These are phyloP conservation scores for Fraxinus latifolia DNA, from an alignment of 305 asterid genomes.

Conservation along the genomic window DNA sequence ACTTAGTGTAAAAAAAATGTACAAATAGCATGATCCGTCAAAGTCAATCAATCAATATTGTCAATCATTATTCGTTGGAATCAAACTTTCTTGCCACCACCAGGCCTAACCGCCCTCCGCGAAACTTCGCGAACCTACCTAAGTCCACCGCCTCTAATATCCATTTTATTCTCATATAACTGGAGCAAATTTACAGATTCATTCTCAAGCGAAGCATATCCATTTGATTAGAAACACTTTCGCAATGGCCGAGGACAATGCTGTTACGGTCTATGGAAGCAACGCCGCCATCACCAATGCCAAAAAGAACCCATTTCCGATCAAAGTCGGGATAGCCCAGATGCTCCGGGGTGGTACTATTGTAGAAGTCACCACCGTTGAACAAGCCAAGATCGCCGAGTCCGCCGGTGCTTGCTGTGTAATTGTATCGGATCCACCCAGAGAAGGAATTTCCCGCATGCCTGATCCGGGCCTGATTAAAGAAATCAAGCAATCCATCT, in stretches of 20 bases:
- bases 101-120: conserved; percentile 16
- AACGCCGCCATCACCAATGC: conserved; percentile 60
- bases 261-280: conserved; percentile 66
- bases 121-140: conserved; percentile 48
- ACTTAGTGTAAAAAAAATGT: too few species aligned
- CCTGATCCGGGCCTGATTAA: conserved; percentile 67
- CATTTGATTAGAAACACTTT: conserved; percentile 18
- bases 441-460: conserved; percentile 66
- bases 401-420: conserved; percentile 80
- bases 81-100: conserved; percentile 33
- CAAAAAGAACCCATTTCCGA: conserved; percentile 58
- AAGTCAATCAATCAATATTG: too few species aligned
- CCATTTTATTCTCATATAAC: neutral
- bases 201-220: neutral
- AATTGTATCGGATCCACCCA: conserved; percentile 46
- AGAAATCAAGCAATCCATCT: conserved; percentile 57
- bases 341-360: conserved; percentile 82
- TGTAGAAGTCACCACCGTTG: conserved; percentile 52
- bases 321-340: conserved; percentile 69
- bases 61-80: neutral
- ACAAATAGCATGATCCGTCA: too few species aligned
- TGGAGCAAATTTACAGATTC: neutral
- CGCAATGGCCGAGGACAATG: conserved; percentile 70
- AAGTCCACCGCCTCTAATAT: conserved; percentile 21
- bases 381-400: conserved; percentile 75